Evolutionary conservation across 257 asterid genomes (phyloP), one percentile per base, ranked within the genome.

Genomic region (Solanum clarkiae): DNA sequence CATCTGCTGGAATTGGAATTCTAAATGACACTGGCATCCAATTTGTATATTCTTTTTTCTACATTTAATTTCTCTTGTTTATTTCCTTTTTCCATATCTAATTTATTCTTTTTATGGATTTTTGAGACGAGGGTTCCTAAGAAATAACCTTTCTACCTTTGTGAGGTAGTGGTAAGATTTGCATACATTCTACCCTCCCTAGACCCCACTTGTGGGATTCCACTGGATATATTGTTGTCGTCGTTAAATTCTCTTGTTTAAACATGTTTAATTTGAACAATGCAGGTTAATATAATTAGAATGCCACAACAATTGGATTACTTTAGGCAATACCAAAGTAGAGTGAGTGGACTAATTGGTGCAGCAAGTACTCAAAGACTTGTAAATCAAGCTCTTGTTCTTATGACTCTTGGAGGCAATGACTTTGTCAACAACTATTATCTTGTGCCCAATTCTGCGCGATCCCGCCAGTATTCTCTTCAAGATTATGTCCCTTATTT

Each of bases 391-490:
- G 93, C 97, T 69, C 88, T 95, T 45, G 95, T 92, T 71, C 95
- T 95, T 82, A 92, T 95, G 7, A 93, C 98, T 8, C 56, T 94
- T 81, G 99, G 99, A 49, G 98, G 99, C 70, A 95, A 95, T 71
- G 99, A 95, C 81, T 95, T 95, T 77, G 98, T 95, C 36, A 95
- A 95, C 90, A 95, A 95, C 80, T 95, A 95, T 66, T 95, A 84
- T 59, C 86, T 95, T 65, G 93, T 93, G 4, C 99, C 98, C 6
- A 86, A 87, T 45, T 93, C 99, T 0, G 92, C 91, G 2, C 87
- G 99, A 32, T 93, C 97, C 0, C 95, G 94, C 18, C 98, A 95
- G 59, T 95, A 4, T 62, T 2, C 91, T 66, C 85, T 95, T 2
- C 93, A 86, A 0, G 90, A 93, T 65, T 95, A 94, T 12, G 96